These are phyloP conservation scores for Pleurotus ostreatus DNA, from an alignment of 768 basidiomycete species.

Conservation along the genomic window DNA sequence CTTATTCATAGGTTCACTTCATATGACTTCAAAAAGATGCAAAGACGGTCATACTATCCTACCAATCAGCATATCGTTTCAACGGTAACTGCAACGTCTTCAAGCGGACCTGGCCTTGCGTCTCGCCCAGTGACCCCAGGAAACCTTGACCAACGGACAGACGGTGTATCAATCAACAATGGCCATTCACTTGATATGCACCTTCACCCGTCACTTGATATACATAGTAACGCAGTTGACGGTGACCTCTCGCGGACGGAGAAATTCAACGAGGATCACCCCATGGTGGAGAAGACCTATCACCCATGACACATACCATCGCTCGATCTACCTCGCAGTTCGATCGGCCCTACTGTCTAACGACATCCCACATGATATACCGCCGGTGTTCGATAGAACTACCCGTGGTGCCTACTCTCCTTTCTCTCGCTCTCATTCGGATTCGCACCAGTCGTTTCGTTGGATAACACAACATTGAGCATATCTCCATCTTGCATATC, in stretches of 20 bases:
- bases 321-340: neutral
- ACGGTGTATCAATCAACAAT: slow-evolving; percentile 36
- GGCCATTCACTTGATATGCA: slow-evolving; percentile 5
- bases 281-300: slow-evolving; percentile 6
- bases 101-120: slow-evolving; percentile 49
- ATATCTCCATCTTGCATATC: slow-evolving; percentile 8
- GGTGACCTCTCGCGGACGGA: neutral
- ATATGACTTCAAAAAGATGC: slow-evolving; percentile 92
- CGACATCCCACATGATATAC: neutral
- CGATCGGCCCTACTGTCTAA: too few relatives aligned
- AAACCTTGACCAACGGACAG: slow-evolving; percentile 39
- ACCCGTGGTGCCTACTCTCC: neutral
- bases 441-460: neutral
- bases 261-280: slow-evolving; percentile 7
- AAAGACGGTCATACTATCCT: slow-evolving; percentile 87
- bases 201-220: slow-evolving; percentile 3
- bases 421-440: neutral
- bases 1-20: slow-evolving; percentile 65
- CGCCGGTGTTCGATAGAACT: neutral
- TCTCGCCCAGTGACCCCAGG: slow-evolving; percentile 75
- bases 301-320: neutral
- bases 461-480: slow-evolving; percentile 3
- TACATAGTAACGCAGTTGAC: neutral
- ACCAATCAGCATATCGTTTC: slow-evolving; percentile 72
- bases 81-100: slow-evolving; percentile 73